Evolutionary conservation across 805 yeast genomes (phyloP).

Genomic region (Metschnikowia noctiluminum): DNA sequence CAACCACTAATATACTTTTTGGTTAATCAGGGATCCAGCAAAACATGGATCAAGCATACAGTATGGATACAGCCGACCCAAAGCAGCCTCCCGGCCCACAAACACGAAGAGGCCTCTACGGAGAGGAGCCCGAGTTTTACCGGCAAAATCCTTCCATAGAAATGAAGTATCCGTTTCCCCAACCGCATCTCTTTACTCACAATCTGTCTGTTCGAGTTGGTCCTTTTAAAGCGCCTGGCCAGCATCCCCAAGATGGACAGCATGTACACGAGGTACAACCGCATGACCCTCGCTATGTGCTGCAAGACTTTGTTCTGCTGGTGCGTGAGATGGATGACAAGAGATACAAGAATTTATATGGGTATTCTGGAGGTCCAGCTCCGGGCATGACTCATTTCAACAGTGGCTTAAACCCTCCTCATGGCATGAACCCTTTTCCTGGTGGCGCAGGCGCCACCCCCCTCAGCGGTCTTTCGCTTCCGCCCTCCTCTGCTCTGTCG

Average conservation of each 20-base stretch:
- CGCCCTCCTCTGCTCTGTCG: slow-evolving; percentile 3
- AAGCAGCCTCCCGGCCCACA: slow-evolving; percentile 10
- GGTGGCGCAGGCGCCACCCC: slow-evolving; percentile 10
- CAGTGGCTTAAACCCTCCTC: neutral
- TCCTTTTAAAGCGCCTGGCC: slow-evolving; percentile 6
- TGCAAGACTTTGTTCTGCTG: slow-evolving; percentile 13
- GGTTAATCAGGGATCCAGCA: neutral
- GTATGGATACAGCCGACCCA: slow-evolving; percentile 13
- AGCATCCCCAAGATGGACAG: slow-evolving; percentile 1
- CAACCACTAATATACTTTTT: too few relatives aligned
- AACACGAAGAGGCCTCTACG: slow-evolving; percentile 12
- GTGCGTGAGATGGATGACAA: slow-evolving; percentile 16
- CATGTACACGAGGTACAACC: slow-evolving; percentile 7
- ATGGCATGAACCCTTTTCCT: neutral
- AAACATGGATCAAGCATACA: slow-evolving; percentile 17
- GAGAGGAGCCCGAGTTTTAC: slow-evolving; percentile 15
- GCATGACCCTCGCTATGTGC: slow-evolving; percentile 16
- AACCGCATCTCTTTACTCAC: slow-evolving; percentile 13
- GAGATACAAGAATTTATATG: slow-evolving; percentile 11
- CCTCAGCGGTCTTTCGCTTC: slow-evolving; percentile 8
- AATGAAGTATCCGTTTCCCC: slow-evolving; percentile 16
- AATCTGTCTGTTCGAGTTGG: slow-evolving; percentile 11
- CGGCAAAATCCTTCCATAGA: slow-evolving; percentile 11
- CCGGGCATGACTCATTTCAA: neutral
- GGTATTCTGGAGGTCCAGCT: slow-evolving; percentile 9